A percentile compares a stretch with the other conserved stretches of the same genome.
These are phyloP conservation scores for Suillus clintonianus DNA, from an alignment of 768 basidiomycete species.

Conservation along the genomic window DNA sequence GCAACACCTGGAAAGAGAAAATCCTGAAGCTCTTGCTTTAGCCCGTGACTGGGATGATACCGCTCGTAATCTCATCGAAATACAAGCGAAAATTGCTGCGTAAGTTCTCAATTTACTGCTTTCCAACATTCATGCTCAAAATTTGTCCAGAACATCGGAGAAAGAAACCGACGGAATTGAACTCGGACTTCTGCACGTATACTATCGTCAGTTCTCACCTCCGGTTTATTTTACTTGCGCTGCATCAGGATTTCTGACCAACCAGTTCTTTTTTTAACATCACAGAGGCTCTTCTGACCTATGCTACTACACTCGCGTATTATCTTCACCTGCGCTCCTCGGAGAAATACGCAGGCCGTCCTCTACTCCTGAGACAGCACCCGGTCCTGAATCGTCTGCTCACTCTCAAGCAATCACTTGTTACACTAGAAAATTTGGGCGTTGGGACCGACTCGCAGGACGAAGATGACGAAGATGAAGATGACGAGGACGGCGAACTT, in stretches of 20 bases:
- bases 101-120: conserved; percentile 30
- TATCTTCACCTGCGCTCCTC: conserved; percentile 85
- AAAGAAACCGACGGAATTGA: conserved; percentile 53
- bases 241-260: background rate
- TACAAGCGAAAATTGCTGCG: conserved; percentile 56
- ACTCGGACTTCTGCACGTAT: conserved; percentile 76
- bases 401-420: conserved; percentile 78
- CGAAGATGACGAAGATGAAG: conserved; percentile 48
- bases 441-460: conserved; percentile 55
- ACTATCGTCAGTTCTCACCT: conserved; percentile 72
- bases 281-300: conserved; percentile 86
- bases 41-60: conserved; percentile 86
- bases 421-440: conserved; percentile 84
- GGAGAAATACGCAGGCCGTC: conserved; percentile 61
- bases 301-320: conserved; percentile 88
- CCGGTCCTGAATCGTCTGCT: conserved; percentile 79
- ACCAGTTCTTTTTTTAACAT: conserved; percentile 3
- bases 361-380: conserved; percentile 63
- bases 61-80: conserved; percentile 49
- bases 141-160: conserved; percentile 45
- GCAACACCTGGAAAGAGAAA: conserved; percentile 71
- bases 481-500: conserved; percentile 31
- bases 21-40: conserved; percentile 77
- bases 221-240: background rate
- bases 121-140: background rate